Evolutionary conservation across 2,329 filamentous ascomycete genomes (phyloP).

Genomic region (Nannizzia gypsea): DNA sequence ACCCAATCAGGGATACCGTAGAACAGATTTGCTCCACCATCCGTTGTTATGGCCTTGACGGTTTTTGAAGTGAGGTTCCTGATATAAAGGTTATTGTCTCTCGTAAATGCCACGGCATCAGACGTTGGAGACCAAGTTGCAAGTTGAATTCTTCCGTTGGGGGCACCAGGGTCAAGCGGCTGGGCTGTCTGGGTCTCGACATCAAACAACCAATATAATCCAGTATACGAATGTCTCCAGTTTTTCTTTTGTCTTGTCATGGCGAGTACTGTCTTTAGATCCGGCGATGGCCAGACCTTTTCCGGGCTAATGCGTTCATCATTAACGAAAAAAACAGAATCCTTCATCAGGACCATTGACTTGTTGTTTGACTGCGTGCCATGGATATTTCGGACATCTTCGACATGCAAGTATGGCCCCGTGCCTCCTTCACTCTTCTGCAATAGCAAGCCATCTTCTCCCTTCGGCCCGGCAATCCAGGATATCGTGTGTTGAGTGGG

Average conservation of each 20-base stretch:
- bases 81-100: slow-evolving; percentile 80
- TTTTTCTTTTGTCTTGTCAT: slow-evolving; percentile 59
- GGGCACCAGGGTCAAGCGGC: slow-evolving; percentile 60
- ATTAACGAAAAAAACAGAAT: slow-evolving; percentile 48
- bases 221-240: slow-evolving; percentile 83
- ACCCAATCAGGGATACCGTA: slow-evolving; percentile 98
- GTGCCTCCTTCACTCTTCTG: slow-evolving; percentile 46
- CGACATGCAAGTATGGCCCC: slow-evolving; percentile 62
- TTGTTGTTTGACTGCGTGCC: slow-evolving; percentile 19
- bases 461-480: slow-evolving; percentile 38
- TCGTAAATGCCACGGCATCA: slow-evolving; percentile 77
- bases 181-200: slow-evolving; percentile 67
- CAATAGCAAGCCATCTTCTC: slow-evolving; percentile 66
- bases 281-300: slow-evolving; percentile 61
- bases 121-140: slow-evolving; percentile 83
- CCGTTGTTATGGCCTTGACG: slow-evolving; percentile 64
- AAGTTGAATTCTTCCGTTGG: slow-evolving; percentile 59
- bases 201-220: slow-evolving; percentile 82
- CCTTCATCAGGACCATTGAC: slow-evolving; percentile 61
- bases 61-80: slow-evolving; percentile 51
- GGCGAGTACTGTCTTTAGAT: slow-evolving; percentile 79
- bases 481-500: slow-evolving; percentile 31
- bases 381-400: slow-evolving; percentile 60
- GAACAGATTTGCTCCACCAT: slow-evolving; percentile 80
- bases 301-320: slow-evolving; percentile 45